These are phyloP conservation scores for Dryas drummondii DNA, from an alignment of 306 rosid species.

Conservation along the genomic window DNA sequence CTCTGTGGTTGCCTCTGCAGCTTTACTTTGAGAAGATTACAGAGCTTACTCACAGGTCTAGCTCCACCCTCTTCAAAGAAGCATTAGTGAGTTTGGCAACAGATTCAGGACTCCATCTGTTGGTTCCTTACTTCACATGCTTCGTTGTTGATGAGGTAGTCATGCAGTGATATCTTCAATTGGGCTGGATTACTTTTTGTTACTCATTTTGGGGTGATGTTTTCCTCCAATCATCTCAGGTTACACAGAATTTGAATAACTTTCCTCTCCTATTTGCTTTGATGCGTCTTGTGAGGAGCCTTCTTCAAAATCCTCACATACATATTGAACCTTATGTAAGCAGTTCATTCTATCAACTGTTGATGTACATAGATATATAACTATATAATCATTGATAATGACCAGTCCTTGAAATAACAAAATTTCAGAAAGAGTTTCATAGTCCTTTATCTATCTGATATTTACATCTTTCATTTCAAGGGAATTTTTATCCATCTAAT, in stretches of 20 bases:
- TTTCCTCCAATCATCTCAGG: slow-evolving; percentile 50
- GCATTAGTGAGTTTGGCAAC: slow-evolving; percentile 75
- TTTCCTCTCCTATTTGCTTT: slow-evolving; percentile 54
- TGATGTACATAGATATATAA: slow-evolving; percentile 22
- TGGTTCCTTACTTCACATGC: slow-evolving; percentile 74
- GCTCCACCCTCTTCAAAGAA: slow-evolving; percentile 58
- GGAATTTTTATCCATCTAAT: slow-evolving; percentile 30
- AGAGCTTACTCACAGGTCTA: slow-evolving; percentile 56
- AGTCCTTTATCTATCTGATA: neutral
- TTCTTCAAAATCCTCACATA: slow-evolving; percentile 74
- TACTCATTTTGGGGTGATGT: slow-evolving; percentile 26
- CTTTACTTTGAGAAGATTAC: slow-evolving; percentile 77
- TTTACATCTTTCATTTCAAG: neutral
- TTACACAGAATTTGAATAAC: slow-evolving; percentile 56
- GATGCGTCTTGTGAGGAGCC: slow-evolving; percentile 80
- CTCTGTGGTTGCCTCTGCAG: slow-evolving; percentile 50
- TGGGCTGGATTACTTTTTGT: slow-evolving; percentile 22
- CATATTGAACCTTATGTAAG: slow-evolving; percentile 92
- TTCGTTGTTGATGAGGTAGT: slow-evolving; percentile 86
- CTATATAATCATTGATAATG: neutral
- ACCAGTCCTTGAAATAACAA: neutral
- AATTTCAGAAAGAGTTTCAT: neutral
- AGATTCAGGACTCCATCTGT: slow-evolving; percentile 86
- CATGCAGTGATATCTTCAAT: slow-evolving; percentile 9
- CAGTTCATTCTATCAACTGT: slow-evolving; percentile 10